Conservation (phyloP, 192 early-diverging fungal species). For the Chytriomyces sp. region DNA sequence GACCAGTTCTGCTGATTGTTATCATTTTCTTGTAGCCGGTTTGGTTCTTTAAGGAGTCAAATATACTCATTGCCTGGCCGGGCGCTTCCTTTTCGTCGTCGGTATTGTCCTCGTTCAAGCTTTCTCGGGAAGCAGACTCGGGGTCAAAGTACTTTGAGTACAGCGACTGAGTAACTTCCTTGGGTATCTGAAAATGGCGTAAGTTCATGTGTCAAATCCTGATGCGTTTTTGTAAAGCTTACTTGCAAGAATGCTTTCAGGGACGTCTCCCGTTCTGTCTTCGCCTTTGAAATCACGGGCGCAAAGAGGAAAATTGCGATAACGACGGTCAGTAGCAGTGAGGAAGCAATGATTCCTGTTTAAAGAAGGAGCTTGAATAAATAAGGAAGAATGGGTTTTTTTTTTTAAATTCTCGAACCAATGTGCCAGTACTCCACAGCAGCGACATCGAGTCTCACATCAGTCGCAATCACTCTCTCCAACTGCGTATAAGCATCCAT, state of each 20-base stretch:
- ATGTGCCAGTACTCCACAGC: slow-evolving; percentile 15
- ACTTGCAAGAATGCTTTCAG: slow-evolving; percentile 37
- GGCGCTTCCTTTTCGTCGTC: slow-evolving; percentile 5
- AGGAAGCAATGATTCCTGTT: slow-evolving; percentile 11
- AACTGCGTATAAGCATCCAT: slow-evolving; percentile 25
- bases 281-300: slow-evolving; percentile 33
- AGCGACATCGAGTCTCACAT: slow-evolving; percentile 10
- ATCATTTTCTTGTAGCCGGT: slow-evolving; percentile 21
- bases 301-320: slow-evolving; percentile 13
- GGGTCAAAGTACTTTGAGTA: slow-evolving; percentile 32
- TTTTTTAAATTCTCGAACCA: slow-evolving; percentile 7
- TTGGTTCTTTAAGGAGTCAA: neutral
- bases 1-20: neutral
- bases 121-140: slow-evolving; percentile 12
- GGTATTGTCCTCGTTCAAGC: slow-evolving; percentile 8
- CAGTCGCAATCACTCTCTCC: slow-evolving; percentile 1
- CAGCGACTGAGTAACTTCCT: too few species aligned
- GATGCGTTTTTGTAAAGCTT: too few species aligned
- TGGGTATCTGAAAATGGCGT: too few species aligned
- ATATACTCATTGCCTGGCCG: neutral
- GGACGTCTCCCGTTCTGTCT: slow-evolving; percentile 36
- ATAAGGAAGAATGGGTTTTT: neutral
- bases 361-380: too few species aligned
- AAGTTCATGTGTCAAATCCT: too few species aligned
- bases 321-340: neutral